These are phyloP conservation scores for Lagenaria siceraria DNA, from an alignment of 306 rosid species.

Conservation along the genomic window DNA sequence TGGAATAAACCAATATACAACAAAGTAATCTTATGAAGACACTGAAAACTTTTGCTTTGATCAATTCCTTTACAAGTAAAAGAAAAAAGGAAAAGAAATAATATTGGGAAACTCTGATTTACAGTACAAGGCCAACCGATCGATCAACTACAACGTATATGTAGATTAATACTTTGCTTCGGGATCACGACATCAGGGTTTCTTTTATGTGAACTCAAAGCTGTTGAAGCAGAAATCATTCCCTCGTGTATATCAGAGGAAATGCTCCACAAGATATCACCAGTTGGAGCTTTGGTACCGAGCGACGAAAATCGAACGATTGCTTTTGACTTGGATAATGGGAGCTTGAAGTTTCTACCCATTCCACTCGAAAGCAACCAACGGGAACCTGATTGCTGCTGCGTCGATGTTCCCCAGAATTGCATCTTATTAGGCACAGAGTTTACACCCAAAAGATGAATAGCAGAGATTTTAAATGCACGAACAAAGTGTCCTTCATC, in stretches of 20 bases:
- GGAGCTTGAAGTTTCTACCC: constrained; percentile 26
- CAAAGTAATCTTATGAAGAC: background rate
- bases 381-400: constrained; percentile 44
- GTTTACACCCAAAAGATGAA: constrained; percentile 51
- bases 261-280: constrained; percentile 60
- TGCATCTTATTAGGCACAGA: constrained; percentile 20
- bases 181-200: constrained; percentile 51
- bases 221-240: constrained; percentile 10
- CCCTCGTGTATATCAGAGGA: constrained; percentile 25
- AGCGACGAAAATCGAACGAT: constrained; percentile 25
- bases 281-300: constrained; percentile 17
- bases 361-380: constrained; percentile 63
- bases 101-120: background rate
- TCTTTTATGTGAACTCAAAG: constrained; percentile 26
- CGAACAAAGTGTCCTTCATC: constrained; percentile 7
- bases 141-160: background rate
- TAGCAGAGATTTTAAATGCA: constrained; percentile 19
- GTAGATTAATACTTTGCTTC: background rate
- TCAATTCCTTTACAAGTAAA: background rate
- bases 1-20: background rate
- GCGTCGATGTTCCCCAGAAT: constrained; percentile 43
- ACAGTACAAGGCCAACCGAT: background rate
- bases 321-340: constrained; percentile 34
- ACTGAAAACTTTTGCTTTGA: background rate
- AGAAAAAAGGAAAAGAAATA: background rate